Percentiles rank a stretch among this genome's conserved stretches.
phyloP scores from a whole-genome alignment of 768 basidiomycete species.

The Lactifluus echinatus region DNA sequence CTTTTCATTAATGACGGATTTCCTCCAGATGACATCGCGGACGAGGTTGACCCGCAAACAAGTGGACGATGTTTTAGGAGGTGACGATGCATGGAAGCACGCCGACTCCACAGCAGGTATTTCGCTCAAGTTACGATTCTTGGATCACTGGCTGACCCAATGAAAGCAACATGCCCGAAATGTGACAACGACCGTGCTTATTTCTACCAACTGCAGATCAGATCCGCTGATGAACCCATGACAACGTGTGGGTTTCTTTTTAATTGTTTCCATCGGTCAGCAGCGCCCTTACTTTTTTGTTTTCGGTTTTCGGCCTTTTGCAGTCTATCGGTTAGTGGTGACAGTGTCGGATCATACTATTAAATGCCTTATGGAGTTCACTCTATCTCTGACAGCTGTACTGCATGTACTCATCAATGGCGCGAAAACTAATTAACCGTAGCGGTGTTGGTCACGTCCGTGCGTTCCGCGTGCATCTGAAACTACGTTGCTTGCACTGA shows the following conservation, averaged over 20 bases:
- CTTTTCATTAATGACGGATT: background rate
- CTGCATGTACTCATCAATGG: conserved; percentile 58
- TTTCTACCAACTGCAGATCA: conserved; percentile 93
- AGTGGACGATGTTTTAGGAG: conserved; percentile 93
- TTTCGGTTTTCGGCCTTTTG: background rate
- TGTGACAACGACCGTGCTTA: conserved; percentile 85
- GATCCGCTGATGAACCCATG: conserved; percentile 91
- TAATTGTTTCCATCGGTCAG: background rate
- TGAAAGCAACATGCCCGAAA: conserved; percentile 47
- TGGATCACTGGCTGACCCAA: background rate
- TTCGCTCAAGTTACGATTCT: background rate
- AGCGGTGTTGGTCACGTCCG: no score
- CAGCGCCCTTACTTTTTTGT: background rate
- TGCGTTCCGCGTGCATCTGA: background rate
- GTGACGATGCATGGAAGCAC: conserved; percentile 89
- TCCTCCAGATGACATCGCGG: conserved; percentile 79
- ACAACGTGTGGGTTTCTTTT: conserved; percentile 39
- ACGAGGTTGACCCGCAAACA: conserved; percentile 81
- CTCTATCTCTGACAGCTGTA: conserved; percentile 37
- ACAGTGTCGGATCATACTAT: background rate
- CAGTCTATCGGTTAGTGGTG: conserved; percentile 46
- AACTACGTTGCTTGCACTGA: no score
- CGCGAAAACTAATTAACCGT: conserved; percentile 41
- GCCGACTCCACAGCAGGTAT: conserved; percentile 80
- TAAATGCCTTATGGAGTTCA: background rate